Conservation (phyloP, 331 rosid genomes). For the Saraca asoca region DNA sequence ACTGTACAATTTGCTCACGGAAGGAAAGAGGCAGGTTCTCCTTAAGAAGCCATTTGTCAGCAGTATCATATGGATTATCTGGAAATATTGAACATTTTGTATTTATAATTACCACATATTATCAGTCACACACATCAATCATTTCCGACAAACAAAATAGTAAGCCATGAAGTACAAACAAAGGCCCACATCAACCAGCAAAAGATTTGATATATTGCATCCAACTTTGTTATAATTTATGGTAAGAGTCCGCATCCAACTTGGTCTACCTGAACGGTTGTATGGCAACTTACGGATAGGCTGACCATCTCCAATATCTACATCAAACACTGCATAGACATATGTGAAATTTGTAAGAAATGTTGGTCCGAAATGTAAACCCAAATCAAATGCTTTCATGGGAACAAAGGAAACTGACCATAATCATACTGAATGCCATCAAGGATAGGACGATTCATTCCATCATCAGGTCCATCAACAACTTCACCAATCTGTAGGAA, state of each 20-base stretch:
- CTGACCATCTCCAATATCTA: conserved; percentile 93
- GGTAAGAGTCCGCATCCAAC: no score
- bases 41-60: conserved; percentile 93
- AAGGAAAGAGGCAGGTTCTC: conserved; percentile 86
- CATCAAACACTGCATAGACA: conserved; percentile 80
- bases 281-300: conserved; percentile 91
- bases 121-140: conserved; percentile 19
- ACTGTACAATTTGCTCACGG: conserved; percentile 88
- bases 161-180: conserved; percentile 10
- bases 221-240: conserved; percentile 18
- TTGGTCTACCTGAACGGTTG: conserved; percentile 80
- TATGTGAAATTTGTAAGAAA: conserved; percentile 26
- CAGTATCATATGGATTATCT: conserved; percentile 83
- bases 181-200: conserved; percentile 16
- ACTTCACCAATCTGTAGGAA: conserved; percentile 86
- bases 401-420: conserved; percentile 56
- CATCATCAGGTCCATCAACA: conserved; percentile 92
- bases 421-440: conserved; percentile 84
- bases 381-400: conserved; percentile 20
- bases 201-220: conserved; percentile 22
- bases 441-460: conserved; percentile 54
- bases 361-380: conserved; percentile 18
- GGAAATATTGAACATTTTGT: conserved; percentile 37
- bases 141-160: conserved; percentile 13
- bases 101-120: conserved; percentile 13